These are phyloP conservation scores for Dioszegia hungarica DNA, from an alignment of 768 basidiomycete genomes.

Conservation along the genomic window DNA sequence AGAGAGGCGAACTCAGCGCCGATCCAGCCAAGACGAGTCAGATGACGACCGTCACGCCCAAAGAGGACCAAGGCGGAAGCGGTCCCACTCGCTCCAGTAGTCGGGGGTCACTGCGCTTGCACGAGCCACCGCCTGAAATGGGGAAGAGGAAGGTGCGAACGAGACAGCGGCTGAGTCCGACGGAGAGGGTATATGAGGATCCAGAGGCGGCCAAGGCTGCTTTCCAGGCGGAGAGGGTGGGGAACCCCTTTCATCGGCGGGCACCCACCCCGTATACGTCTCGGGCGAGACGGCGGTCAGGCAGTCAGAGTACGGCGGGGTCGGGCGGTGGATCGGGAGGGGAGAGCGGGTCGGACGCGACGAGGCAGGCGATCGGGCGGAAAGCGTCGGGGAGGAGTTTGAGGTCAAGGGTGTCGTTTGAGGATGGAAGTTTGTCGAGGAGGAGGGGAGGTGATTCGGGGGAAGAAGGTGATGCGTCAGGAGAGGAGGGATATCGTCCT, in stretches of 20 bases:
- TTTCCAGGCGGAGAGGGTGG: conserved; percentile 22
- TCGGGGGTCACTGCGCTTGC: background rate
- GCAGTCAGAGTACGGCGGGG: background rate
- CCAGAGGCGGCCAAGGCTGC: conserved; percentile 28
- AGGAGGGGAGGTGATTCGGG: background rate
- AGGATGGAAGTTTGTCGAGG: background rate
- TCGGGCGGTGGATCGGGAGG: background rate
- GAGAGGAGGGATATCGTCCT: background rate
- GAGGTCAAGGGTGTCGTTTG: conserved; percentile 27
- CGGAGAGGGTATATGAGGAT: conserved; percentile 29
- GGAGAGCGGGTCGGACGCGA: background rate
- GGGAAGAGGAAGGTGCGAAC: background rate
- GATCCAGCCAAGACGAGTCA: background rate
- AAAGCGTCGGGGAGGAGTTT: conserved; percentile 11
- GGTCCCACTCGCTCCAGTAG: conserved; percentile 10
- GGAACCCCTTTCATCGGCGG: conserved; percentile 17
- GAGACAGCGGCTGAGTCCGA: conserved; percentile 7
- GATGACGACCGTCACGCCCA: background rate
- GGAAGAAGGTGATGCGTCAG: conserved; percentile 1
- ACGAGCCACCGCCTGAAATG: background rate
- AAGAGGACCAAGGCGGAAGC: background rate
- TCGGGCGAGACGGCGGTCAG: background rate
- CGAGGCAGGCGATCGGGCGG: background rate
- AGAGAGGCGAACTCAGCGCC: background rate
- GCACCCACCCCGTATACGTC: conserved; percentile 33